These are phyloP conservation scores for Spinacia oleracea DNA, from an alignment of 179 eudicot species.

Conservation along the genomic window DNA sequence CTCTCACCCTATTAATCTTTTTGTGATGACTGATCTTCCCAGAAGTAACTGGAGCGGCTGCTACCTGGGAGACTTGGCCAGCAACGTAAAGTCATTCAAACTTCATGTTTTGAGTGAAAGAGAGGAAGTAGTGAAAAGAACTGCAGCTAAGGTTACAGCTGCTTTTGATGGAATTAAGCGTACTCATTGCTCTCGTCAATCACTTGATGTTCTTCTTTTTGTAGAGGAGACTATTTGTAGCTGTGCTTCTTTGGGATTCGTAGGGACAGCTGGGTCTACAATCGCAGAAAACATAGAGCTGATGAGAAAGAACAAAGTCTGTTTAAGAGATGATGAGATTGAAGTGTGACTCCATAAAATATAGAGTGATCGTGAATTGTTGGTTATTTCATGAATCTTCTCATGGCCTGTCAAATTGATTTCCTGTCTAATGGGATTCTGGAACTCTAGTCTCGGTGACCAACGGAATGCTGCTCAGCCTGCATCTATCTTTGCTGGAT, in stretches of 20 bases:
- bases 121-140: conserved; percentile 48
- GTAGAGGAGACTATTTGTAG: conserved; percentile 78
- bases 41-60: conserved; percentile 66
- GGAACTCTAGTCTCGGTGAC: not conserved
- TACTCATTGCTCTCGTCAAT: conserved; percentile 38
- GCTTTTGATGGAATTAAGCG: conserved; percentile 31
- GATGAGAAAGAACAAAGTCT: conserved; percentile 63
- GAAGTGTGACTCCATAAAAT: conserved; percentile 6
- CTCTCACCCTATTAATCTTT: conserved; percentile 64
- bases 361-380: not conserved
- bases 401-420: not conserved
- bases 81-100: conserved; percentile 47
- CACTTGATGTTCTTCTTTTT: conserved; percentile 67
- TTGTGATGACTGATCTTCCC: conserved; percentile 96
- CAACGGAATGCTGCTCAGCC: not conserved
- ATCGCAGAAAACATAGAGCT: conserved; percentile 79
- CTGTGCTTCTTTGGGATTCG: conserved; percentile 90
- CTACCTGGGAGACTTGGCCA: conserved; percentile 64
- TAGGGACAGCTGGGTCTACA: conserved; percentile 90
- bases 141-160: conserved; percentile 49
- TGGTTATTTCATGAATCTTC: not conserved
- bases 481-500: not conserved
- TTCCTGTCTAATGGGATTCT: not conserved
- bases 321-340: conserved; percentile 26
- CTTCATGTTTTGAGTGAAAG: conserved; percentile 57